Evolutionary conservation across 2,329 filamentous ascomycete species (phyloP).

Genomic region (Pyricularia pennisetigena): DNA sequence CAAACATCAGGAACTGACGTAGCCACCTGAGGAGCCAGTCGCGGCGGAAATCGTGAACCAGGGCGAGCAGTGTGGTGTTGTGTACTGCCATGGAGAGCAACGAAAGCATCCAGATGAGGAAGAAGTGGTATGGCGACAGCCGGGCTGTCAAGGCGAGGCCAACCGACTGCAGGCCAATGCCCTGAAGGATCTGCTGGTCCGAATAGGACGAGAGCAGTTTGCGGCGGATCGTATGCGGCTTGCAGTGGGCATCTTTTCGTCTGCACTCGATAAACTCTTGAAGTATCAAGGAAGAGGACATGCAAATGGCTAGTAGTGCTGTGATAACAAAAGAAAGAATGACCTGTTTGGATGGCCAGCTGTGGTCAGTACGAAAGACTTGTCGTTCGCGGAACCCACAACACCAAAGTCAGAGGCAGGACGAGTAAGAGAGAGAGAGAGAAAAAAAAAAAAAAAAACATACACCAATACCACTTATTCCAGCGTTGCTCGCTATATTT

Average conservation of each 20-base stretch:
- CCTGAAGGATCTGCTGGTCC: constrained; percentile 60
- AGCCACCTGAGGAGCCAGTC: constrained; percentile 60
- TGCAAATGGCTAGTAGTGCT: constrained; percentile 43
- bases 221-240: constrained; percentile 43
- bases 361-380: neutral
- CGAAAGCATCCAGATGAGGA: constrained; percentile 60
- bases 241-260: constrained; percentile 19
- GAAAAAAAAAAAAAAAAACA: too few relatives aligned
- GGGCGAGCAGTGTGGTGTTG: constrained; percentile 52
- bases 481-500: constrained; percentile 38
- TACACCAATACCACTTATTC: constrained; percentile 48
- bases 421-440: too few relatives aligned
- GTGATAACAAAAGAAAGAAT: constrained; percentile 59
- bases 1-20: constrained; percentile 55
- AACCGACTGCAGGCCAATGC: constrained; percentile 57
- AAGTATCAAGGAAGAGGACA: constrained; percentile 47
- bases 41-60: constrained; percentile 55
- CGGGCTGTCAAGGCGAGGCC: constrained; percentile 48
- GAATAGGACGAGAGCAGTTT: constrained; percentile 48
- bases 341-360: constrained; percentile 27
- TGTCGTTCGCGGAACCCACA: too few relatives aligned
- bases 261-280: constrained; percentile 29
- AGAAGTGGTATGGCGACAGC: constrained; percentile 60
- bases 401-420: neutral
- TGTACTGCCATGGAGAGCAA: constrained; percentile 56